These are phyloP conservation scores for Tricholoma saponaceum DNA, from an alignment of 768 basidiomycete genomes.

Conservation along the genomic window DNA sequence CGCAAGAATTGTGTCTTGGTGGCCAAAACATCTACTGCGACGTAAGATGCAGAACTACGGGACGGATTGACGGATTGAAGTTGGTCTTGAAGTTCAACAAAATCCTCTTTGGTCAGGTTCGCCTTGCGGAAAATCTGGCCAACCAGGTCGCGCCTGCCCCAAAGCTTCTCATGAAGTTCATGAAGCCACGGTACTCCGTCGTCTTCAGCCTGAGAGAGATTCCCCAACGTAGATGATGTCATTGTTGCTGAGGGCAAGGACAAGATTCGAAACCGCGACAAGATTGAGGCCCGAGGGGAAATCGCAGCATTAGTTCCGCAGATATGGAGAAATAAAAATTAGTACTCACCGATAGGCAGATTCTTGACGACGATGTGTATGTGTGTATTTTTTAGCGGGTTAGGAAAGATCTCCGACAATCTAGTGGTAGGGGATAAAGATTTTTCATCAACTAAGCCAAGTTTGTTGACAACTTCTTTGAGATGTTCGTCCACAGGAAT, in stretches of 20 bases:
- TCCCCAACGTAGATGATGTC: not conserved
- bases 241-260: not conserved
- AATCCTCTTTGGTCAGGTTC: not conserved
- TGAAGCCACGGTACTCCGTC: not conserved
- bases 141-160: not conserved
- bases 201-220: not conserved
- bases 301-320: no score
- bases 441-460: not conserved
- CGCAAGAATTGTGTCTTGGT: not conserved
- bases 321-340: no score
- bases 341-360: no score
- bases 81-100: not conserved
- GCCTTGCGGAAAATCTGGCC: not conserved
- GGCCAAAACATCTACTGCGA: not conserved
- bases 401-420: not conserved
- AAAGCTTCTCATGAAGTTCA: not conserved
- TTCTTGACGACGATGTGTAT: not conserved
- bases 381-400: not conserved
- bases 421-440: not conserved
- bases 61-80: not conserved
- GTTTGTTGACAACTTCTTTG: not conserved
- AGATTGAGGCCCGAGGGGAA: no score
- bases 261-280: no score
- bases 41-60: not conserved
- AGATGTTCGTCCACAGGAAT: not conserved